phyloP scores from a whole-genome alignment of 2,329 filamentous ascomycete genomes.

The Penicillium frequentans region DNA sequence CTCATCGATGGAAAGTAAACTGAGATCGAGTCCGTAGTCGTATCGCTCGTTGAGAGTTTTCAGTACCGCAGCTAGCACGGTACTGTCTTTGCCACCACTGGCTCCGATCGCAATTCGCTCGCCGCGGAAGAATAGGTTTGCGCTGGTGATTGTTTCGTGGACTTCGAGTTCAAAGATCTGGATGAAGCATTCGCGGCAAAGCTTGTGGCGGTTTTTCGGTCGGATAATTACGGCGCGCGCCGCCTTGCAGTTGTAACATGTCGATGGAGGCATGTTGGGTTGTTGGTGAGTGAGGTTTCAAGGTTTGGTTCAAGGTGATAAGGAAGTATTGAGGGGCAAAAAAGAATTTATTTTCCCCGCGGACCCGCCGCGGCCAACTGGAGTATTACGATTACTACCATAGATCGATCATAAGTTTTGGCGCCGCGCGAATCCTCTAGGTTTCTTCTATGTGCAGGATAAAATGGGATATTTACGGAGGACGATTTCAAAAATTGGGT shows the following conservation, averaged over 20 bases:
- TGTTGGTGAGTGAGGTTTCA: not conserved
- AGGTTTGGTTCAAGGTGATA: not conserved
- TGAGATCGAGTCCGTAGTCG: slow-evolving; percentile 79
- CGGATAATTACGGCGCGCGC: slow-evolving; percentile 85
- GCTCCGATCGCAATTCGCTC: slow-evolving; percentile 93
- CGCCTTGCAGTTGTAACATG: slow-evolving; percentile 73
- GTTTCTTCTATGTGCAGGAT: too few species aligned
- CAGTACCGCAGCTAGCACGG: slow-evolving; percentile 88
- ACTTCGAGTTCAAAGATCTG: slow-evolving; percentile 86
- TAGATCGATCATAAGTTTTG: not conserved
- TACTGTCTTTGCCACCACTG: slow-evolving; percentile 96
- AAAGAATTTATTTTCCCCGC: slow-evolving; percentile 24
- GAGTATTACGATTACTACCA: not conserved
- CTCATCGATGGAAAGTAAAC: slow-evolving; percentile 91
- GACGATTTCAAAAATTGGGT: too few species aligned
- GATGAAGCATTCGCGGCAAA: slow-evolving; percentile 89
- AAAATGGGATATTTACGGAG: too few species aligned
- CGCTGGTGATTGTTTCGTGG: slow-evolving; percentile 84
- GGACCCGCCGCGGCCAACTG: slow-evolving; percentile 8
- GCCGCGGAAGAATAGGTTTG: slow-evolving; percentile 76
- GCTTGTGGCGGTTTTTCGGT: slow-evolving; percentile 90
- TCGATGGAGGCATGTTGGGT: slow-evolving; percentile 68
- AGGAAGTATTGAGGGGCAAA: slow-evolving; percentile 12
- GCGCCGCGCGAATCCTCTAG: too few species aligned
- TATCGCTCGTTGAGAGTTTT: slow-evolving; percentile 92